phyloP scores from a whole-genome alignment of 1,139 yeast genomes.

The Lodderomyces metapsilosis region DNA sequence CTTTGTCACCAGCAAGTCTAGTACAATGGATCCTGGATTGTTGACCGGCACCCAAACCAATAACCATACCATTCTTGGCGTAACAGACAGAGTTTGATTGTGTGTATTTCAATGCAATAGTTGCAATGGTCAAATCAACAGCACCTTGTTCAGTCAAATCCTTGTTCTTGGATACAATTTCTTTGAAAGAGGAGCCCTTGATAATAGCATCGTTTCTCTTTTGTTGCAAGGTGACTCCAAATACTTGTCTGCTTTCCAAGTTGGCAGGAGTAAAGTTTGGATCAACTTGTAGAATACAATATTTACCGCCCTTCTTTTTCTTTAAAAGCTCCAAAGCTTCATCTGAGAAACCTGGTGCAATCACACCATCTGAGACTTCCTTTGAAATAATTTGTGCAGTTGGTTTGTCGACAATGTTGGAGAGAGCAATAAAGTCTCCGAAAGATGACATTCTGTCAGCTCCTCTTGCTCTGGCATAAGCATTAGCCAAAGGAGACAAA shows the following conservation, averaged over 20 bases:
- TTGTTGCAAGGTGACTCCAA: slow-evolving; percentile 92
- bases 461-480: slow-evolving; percentile 99
- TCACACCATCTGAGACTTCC: slow-evolving; percentile 97
- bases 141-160: slow-evolving; percentile 87
- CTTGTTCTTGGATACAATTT: slow-evolving; percentile 85
- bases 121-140: slow-evolving; percentile 92
- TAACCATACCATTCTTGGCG: slow-evolving; percentile 98
- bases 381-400: slow-evolving; percentile 96
- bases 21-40: slow-evolving; percentile 99
- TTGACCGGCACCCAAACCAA: slow-evolving; percentile 99
- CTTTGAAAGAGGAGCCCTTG: slow-evolving; percentile 82
- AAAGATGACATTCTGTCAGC: slow-evolving; percentile 99
- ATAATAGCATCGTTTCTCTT: slow-evolving; percentile 97
- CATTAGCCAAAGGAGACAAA: slow-evolving; percentile 93
- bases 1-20: slow-evolving; percentile 97
- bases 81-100: slow-evolving; percentile 98
- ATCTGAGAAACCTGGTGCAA: slow-evolving; percentile 94
- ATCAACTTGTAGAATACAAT: slow-evolving; percentile 93
- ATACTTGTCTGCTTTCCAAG: slow-evolving; percentile 89
- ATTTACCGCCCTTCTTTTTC: slow-evolving; percentile 95
- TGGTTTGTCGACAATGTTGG: slow-evolving; percentile 93
- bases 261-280: slow-evolving; percentile 85
- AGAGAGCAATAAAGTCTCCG: slow-evolving; percentile 96
- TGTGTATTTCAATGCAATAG: slow-evolving; percentile 94
- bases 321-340: slow-evolving; percentile 87